Evolutionary conservation across 768 basidiomycete species (phyloP), one percentile per base, ranked within the genome.

Genomic region (Suillus discolor): DNA sequence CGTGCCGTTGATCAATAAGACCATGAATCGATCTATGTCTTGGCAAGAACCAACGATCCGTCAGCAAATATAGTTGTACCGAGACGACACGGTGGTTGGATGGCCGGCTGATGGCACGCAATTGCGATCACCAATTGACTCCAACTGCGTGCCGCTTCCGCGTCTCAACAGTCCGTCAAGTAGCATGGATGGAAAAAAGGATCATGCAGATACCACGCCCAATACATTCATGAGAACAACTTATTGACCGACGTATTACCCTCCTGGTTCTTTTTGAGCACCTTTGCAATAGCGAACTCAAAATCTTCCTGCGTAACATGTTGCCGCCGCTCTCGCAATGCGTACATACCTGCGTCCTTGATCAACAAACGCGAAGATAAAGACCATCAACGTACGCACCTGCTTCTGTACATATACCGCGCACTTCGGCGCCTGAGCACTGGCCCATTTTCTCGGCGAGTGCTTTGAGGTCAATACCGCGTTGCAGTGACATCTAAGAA

Each of bases 391-490:
- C 25, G 44, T 49, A 78, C 89, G 66, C 64, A 89, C 93, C 93
- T n/a, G 95, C 96, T 81, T 97, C 95, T 0, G 96, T 97, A 75
- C 95, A 97, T 70, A 97, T 97, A 79, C 96, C 97, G 20, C 97
- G 86, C 18, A 98, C 97, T 77, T 99, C 97, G 2, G 97, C 97
- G 70, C 97, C 97, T 2, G 94, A 97, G 75, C 97, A 98, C 74
- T 97, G 94, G 0, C 97, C 97, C 97, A 99, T 99, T 85, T 99
- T 99, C 77, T 99, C 97, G 0, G 97, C 97, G 3, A 99, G 83
- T 2, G 91, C 89, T 18, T 94, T 91, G n/a, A 98, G 85, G 80
- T 99, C 96, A 78, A 99, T 99, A 2, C 96, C 96, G 65, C 97
- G 87, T 80, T 99, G 97, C 36, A 99, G 82, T 1, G 95, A 98